Evolutionary conservation across 1,284 basidiomycete genomes (phyloP).

Genomic region (Pseudozyma thailandica): DNA sequence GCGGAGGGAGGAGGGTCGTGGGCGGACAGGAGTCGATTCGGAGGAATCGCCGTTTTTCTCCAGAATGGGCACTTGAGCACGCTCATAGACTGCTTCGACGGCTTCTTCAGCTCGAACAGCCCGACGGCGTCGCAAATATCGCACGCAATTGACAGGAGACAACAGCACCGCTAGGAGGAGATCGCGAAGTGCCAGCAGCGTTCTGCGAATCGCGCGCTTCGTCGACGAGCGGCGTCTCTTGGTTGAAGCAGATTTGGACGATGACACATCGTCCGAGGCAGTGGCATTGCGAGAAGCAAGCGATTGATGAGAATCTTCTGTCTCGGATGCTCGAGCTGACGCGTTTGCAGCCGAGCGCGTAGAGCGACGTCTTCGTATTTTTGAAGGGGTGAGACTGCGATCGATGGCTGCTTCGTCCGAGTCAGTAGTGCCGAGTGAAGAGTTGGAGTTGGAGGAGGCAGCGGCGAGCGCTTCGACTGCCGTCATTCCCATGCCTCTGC

Average conservation of each 20-base stretch:
- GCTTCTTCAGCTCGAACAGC: slow-evolving; percentile 17
- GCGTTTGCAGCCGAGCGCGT: slow-evolving; percentile 13
- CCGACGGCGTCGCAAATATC: slow-evolving; percentile 19
- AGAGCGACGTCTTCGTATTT: slow-evolving; percentile 13
- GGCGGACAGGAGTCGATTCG: not conserved
- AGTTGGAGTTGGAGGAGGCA: slow-evolving; percentile 26
- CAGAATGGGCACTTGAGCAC: slow-evolving; percentile 30
- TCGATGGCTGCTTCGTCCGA: slow-evolving; percentile 26
- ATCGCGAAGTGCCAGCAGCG: slow-evolving; percentile 30
- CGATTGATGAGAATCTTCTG: slow-evolving; percentile 23
- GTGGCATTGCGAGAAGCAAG: slow-evolving; percentile 12
- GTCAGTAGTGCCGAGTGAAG: slow-evolving; percentile 21
- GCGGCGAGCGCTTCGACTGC: slow-evolving; percentile 6
- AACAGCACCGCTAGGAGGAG: slow-evolving; percentile 25
- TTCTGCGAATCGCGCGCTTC: slow-evolving; percentile 15
- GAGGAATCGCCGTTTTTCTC: slow-evolving; percentile 15
- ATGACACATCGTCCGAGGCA: not conserved
- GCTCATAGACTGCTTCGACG: slow-evolving; percentile 25
- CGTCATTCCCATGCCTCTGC: slow-evolving; percentile 1
- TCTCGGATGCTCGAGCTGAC: slow-evolving; percentile 19
- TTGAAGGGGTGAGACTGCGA: slow-evolving; percentile 24
- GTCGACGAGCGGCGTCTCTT: slow-evolving; percentile 9
- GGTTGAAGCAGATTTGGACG: not conserved
- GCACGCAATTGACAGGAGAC: slow-evolving; percentile 37
- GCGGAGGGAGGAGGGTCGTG: slow-evolving; percentile 19